Evolutionary conservation across 2,329 filamentous ascomycete species (phyloP).

Genomic region (Fonsecaea erecta): DNA sequence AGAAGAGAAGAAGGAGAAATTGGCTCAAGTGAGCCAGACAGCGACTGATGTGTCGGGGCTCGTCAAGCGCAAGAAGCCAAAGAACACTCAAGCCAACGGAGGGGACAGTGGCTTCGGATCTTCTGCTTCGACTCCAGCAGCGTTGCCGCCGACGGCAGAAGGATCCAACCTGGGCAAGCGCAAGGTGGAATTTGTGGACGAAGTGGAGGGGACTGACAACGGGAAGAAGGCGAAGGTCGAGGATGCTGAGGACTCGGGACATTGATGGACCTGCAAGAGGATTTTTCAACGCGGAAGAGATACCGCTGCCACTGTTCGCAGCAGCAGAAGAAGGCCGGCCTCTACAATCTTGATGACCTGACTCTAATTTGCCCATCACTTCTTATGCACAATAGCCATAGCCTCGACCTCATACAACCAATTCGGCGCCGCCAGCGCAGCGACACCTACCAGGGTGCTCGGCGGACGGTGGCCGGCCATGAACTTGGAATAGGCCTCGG

Average conservation of each 20-base stretch:
- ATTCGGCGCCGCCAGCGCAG: slow-evolving; percentile 22
- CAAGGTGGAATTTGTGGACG: slow-evolving; percentile 34
- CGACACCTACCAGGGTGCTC: slow-evolving; percentile 28
- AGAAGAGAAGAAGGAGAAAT: slow-evolving; percentile 56
- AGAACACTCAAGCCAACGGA: slow-evolving; percentile 23
- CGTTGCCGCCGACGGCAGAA: slow-evolving; percentile 12
- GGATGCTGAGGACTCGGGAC: slow-evolving; percentile 28
- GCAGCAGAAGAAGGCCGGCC: not conserved
- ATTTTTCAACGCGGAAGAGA: not conserved
- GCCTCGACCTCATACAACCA: slow-evolving; percentile 31
- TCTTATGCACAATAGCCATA: slow-evolving; percentile 26
- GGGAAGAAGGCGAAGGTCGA: slow-evolving; percentile 33
- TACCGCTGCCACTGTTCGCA: not conserved
- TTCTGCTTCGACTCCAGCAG: slow-evolving; percentile 29
- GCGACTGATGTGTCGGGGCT: slow-evolving; percentile 65
- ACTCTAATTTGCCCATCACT: slow-evolving; percentile 3
- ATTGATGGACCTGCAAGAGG: not conserved
- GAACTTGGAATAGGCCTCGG: slow-evolving; percentile 21
- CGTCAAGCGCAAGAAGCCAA: slow-evolving; percentile 60
- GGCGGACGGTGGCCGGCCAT: slow-evolving; percentile 26
- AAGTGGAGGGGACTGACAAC: slow-evolving; percentile 23
- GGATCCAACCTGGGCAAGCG: slow-evolving; percentile 34
- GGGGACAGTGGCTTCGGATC: slow-evolving; percentile 28
- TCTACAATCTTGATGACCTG: not conserved
- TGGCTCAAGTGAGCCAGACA: slow-evolving; percentile 59